phyloP scores from a whole-genome alignment of 2,329 filamentous ascomycete genomes.

The Colletotrichum costaricense region DNA sequence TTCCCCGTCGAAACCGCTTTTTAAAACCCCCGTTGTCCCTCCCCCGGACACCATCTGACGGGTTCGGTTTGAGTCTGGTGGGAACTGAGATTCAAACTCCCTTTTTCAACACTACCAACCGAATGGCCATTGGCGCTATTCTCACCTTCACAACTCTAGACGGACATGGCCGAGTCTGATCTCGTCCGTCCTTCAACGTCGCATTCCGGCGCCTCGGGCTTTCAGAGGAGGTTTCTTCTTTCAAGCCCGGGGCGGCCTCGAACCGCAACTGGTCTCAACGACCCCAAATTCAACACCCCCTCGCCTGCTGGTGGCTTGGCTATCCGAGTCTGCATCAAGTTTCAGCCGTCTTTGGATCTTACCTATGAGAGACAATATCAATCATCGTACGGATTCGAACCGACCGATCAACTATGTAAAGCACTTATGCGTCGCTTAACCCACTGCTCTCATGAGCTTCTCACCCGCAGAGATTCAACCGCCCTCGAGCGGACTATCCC shows the following conservation, averaged over 20 bases:
- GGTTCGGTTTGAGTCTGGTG: conserved; percentile 28
- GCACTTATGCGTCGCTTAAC: conserved; percentile 62
- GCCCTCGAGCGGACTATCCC: conserved; percentile 53
- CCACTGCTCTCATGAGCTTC: conserved; percentile 63
- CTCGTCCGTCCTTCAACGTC: conserved; percentile 33
- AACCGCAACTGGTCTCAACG: conserved; percentile 26
- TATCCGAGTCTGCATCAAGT: conserved; percentile 58
- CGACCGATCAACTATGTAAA: conserved; percentile 59
- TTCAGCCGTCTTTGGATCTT: conserved; percentile 56
- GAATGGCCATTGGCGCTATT: conserved; percentile 12
- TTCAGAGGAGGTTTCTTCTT: conserved; percentile 32
- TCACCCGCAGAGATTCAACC: conserved; percentile 62
- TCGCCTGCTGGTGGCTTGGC: conserved; percentile 42
- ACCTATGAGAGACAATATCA: conserved; percentile 59
- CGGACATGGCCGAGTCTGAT: conserved; percentile 32
- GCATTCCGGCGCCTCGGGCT: conserved; percentile 28
- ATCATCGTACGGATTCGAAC: conserved; percentile 55
- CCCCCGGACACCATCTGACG: conserved; percentile 31
- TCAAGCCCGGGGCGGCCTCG: conserved; percentile 35
- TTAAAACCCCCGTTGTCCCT: conserved; percentile 24
- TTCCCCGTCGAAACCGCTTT: conserved; percentile 26
- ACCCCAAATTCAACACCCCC: conserved; percentile 12
- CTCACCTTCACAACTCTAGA: conserved; percentile 15
- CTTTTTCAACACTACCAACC: conserved; percentile 6
- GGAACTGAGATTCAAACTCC: conserved; percentile 25